Conservation (phyloP, 768 basidiomycete species). For the Boletales sp. region DNA sequence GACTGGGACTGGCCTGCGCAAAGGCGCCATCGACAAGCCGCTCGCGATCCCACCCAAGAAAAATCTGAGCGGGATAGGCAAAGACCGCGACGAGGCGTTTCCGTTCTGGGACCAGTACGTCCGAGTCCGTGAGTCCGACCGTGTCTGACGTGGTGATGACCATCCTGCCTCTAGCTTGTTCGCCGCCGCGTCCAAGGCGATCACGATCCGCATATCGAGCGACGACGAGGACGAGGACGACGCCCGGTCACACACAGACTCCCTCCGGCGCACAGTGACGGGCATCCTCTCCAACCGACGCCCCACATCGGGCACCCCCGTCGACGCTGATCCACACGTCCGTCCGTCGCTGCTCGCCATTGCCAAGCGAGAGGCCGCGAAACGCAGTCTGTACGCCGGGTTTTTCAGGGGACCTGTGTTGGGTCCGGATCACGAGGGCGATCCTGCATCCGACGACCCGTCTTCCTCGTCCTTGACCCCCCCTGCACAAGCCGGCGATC, state of each 20-base stretch:
- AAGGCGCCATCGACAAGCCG: conserved; percentile 75
- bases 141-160: not conserved
- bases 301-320: conserved; percentile 49
- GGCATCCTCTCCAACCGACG: conserved; percentile 75
- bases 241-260: conserved; percentile 10
- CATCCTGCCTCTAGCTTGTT: conserved; percentile 45
- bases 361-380: conserved; percentile 79
- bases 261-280: conserved; percentile 60
- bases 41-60: conserved; percentile 81
- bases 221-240: conserved; percentile 41
- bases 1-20: conserved; percentile 78
- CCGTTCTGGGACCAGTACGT: conserved; percentile 98
- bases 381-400: conserved; percentile 66
- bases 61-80: conserved; percentile 81
- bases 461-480: not conserved
- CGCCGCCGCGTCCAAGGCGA: conserved; percentile 76
- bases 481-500: not conserved
- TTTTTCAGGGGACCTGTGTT: conserved; percentile 80
- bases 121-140: conserved; percentile 13
- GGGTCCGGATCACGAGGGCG: conserved; percentile 37
- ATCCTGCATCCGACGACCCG: not conserved
- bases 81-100: conserved; percentile 92
- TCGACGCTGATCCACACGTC: conserved; percentile 10
- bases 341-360: conserved; percentile 51
- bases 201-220: conserved; percentile 63